Conservation (phyloP, 106 monocot genomes). For the Phalaenopsis equestris region DNA sequence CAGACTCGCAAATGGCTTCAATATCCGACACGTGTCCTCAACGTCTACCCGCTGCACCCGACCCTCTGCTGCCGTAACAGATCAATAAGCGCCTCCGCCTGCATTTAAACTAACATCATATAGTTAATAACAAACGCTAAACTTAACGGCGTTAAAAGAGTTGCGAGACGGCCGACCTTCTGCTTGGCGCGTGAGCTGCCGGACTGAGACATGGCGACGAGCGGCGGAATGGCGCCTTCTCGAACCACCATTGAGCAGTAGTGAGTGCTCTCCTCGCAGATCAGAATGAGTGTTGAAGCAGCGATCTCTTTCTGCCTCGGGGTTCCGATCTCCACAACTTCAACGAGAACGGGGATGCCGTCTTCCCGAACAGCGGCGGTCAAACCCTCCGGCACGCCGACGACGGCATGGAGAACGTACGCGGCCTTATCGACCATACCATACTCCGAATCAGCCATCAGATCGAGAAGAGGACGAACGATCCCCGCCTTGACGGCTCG, state of each 20-base stretch:
- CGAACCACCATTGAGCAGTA: conserved; percentile 32
- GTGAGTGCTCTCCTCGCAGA: conserved; percentile 35
- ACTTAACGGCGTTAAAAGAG: conserved; percentile 3
- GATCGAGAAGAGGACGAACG: conserved; percentile 54
- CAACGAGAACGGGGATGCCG: conserved; percentile 69
- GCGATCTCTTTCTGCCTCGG: conserved; percentile 53
- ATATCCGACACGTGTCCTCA: background rate
- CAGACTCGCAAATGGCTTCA: background rate
- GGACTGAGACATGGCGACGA: conserved; percentile 55
- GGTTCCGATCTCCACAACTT: conserved; percentile 54
- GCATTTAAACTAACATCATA: background rate
- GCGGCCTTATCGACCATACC: conserved; percentile 85
- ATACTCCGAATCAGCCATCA: conserved; percentile 70
- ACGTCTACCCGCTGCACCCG: background rate
- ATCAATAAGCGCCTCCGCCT: conserved; percentile 61
- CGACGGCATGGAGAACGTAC: conserved; percentile 36
- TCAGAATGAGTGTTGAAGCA: conserved; percentile 31
- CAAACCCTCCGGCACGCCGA: conserved; percentile 29
- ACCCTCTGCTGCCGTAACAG: conserved; percentile 42
- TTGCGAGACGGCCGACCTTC: conserved; percentile 13
- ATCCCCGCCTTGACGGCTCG: conserved; percentile 59
- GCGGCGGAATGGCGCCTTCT: conserved; percentile 57
- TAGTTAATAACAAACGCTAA: background rate
- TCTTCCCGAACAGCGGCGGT: conserved; percentile 53
- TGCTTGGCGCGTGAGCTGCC: conserved; percentile 24